These are phyloP conservation scores for Candolleomyces efflorescens DNA, from an alignment of 768 basidiomycete genomes.

Conservation along the genomic window DNA sequence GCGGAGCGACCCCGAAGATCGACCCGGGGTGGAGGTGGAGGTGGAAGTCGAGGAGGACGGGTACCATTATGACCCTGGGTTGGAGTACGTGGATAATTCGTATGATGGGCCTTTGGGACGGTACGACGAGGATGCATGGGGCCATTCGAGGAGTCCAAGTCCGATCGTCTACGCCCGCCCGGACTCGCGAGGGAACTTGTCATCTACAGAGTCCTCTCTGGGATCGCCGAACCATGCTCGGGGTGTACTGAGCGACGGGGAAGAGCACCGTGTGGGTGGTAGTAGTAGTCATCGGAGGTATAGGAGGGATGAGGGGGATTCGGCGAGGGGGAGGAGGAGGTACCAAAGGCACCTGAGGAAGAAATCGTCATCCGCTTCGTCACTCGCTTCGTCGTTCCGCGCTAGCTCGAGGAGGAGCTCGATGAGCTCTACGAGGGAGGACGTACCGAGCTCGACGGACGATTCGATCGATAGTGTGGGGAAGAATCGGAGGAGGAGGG, in stretches of 20 bases:
- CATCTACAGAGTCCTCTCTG: not conserved
- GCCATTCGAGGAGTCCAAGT: not conserved
- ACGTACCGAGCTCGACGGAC: not conserved
- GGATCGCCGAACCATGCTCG: not conserved
- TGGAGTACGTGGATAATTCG: not conserved
- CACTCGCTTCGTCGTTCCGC: not conserved
- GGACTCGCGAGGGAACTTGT: constrained; percentile 4
- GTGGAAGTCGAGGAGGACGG: not conserved
- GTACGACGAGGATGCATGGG: not conserved
- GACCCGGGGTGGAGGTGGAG: not conserved
- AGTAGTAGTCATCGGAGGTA: too few relatives aligned
- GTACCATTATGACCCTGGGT: constrained; percentile 2
- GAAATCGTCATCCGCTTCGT: not conserved
- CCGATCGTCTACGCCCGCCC: constrained; percentile 6
- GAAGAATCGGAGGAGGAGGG: constrained; percentile 4
- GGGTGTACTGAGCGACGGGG: not conserved
- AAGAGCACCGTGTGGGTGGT: too few relatives aligned
- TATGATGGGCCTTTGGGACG: not conserved
- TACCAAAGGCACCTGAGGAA: not conserved
- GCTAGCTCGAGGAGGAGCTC: not conserved
- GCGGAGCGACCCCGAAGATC: not conserved
- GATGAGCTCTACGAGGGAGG: not conserved
- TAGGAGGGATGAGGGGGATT: too few relatives aligned
- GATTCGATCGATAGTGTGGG: not conserved
- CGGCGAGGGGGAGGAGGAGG: too few relatives aligned